Conservation (phyloP, 2,329 filamentous ascomycete species). For the Trichoderma simmonsii region DNA sequence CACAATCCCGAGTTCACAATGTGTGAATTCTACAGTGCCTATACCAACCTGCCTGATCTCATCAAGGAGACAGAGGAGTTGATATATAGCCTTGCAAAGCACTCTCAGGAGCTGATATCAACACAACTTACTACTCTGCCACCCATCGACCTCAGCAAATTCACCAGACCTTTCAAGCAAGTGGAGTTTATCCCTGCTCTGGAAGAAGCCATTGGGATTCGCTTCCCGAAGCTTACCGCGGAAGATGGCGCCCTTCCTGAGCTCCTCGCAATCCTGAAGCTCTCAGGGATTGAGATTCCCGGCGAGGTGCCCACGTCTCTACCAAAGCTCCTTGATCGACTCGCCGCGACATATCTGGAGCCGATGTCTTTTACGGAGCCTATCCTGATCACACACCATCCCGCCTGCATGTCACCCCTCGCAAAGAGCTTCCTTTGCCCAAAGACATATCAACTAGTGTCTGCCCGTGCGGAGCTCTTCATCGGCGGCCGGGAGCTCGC, state of each 20-base stretch:
- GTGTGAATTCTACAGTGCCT: conserved; percentile 94
- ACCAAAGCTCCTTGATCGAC: conserved; percentile 72
- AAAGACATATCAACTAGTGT: conserved; percentile 65
- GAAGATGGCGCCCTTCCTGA: conserved; percentile 53
- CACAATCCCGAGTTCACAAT: conserved; percentile 98
- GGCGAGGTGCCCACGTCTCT: conserved; percentile 59
- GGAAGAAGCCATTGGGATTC: conserved; percentile 62
- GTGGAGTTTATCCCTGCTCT: conserved; percentile 82
- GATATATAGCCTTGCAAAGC: conserved; percentile 56
- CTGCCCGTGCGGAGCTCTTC: conserved; percentile 83
- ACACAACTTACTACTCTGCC: conserved; percentile 46
- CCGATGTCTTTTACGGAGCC: conserved; percentile 64
- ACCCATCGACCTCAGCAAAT: conserved; percentile 47
- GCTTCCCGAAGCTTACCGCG: conserved; percentile 61
- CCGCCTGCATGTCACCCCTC: conserved; percentile 85
- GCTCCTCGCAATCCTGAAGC: conserved; percentile 50
- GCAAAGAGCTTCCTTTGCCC: conserved; percentile 80
- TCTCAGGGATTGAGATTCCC: conserved; percentile 63
- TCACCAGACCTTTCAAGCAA: conserved; percentile 56
- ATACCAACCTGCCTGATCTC: conserved; percentile 70
- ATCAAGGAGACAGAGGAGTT: conserved; percentile 74
- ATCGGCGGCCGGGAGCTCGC: conserved; percentile 76
- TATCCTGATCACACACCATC: conserved; percentile 86
- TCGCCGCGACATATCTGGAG: conserved; percentile 76
- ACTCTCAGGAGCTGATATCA: conserved; percentile 46